Percentiles rank a stretch among this genome's conserved stretches.
Conservation (phyloP, 2,329 filamentous ascomycete genomes). For the Penicillium janthinellum region DNA sequence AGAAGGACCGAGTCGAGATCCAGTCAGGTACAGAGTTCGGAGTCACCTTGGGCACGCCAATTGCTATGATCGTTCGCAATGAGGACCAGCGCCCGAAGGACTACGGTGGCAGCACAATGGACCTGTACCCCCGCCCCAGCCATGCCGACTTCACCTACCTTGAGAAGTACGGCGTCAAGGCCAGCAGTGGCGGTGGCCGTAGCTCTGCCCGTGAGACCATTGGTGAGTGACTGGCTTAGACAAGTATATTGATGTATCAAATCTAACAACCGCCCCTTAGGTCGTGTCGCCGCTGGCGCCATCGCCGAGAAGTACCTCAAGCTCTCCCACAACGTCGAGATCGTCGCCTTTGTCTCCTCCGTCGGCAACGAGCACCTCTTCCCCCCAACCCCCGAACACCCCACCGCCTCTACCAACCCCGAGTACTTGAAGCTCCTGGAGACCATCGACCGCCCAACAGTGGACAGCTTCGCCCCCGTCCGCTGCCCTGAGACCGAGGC, state of each 20-base stretch:
- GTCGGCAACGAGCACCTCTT: conserved; percentile 80
- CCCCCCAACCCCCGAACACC: conserved; percentile 68
- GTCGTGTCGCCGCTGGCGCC: conserved; percentile 83
- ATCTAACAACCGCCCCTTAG: conserved; percentile 36
- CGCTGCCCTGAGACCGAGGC: conserved; percentile 74
- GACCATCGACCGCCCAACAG: conserved; percentile 70
- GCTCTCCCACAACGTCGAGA: conserved; percentile 81
- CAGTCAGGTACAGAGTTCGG: conserved; percentile 92
- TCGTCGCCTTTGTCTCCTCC: conserved; percentile 85
- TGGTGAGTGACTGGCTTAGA: conserved; percentile 49
- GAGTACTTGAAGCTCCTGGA: conserved; percentile 74
- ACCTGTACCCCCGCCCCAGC: conserved; percentile 84
- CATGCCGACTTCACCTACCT: conserved; percentile 98
- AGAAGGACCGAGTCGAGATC: conserved; percentile 89
- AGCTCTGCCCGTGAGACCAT: conserved; percentile 95
- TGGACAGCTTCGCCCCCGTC: conserved; percentile 83
- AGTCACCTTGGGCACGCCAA: conserved; percentile 85
- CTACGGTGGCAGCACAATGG: conserved; percentile 87
- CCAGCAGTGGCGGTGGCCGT: conserved; percentile 83
- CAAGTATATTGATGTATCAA: not conserved
- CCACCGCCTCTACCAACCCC: conserved; percentile 72
- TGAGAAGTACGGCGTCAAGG: conserved; percentile 95
- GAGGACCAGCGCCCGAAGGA: conserved; percentile 92
- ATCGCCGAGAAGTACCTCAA: conserved; percentile 91
- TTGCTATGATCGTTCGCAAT: conserved; percentile 83